Base-by-base conservation (phyloP, 768 basidiomycete species). In the Holtermanniella nyarrowii region DNA sequence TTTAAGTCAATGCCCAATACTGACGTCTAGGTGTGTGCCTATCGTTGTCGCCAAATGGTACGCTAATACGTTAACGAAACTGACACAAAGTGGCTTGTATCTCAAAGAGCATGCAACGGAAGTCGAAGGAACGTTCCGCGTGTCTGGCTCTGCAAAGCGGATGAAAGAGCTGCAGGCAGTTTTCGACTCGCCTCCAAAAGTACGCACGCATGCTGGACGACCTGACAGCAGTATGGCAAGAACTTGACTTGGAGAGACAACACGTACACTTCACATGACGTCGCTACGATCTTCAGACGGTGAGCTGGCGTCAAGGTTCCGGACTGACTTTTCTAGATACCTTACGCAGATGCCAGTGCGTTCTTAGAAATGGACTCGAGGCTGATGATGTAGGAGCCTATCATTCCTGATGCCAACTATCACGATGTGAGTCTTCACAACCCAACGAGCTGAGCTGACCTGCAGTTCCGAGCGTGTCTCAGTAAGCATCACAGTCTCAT, bases 31-130 rank as follows among this genome's bases (percentile, higher is more conserved):
- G 0, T 86, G 85, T 68, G 87, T 99, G 45, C 93, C 93, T 7
- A 88, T 96, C 40, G 90, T 96, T 48, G 93, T 99, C 40, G 93
- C 93, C 43, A 96, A 95, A 74, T 96, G 89, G 88, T 88, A 61
- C 63, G 83, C 74, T 48, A 4, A 14, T 26, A 11, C 37, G 5
- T 2, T 3, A 5, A 50, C 22, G 13, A 42, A 3, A 14, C 20
- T 5, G 16, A 50, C 16, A 7, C 20, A 20, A 57, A 91, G 89
- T 65, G 93, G 93, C 3, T 74, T 93, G 42, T 85, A 90, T 75
- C 80, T 99, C 53, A 99, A 99, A 69, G 88, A 93, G 73, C 85
- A 86, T 72, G 90, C 88, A 18, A 96, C 91, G 16, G 88, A 91
- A 73, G 81, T 91, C 10, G 81, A 85, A 57, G 93, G 93, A 16